Conservation (phyloP, 495 filamentous ascomycete species). For the Neurospora tetrasperma region DNA sequence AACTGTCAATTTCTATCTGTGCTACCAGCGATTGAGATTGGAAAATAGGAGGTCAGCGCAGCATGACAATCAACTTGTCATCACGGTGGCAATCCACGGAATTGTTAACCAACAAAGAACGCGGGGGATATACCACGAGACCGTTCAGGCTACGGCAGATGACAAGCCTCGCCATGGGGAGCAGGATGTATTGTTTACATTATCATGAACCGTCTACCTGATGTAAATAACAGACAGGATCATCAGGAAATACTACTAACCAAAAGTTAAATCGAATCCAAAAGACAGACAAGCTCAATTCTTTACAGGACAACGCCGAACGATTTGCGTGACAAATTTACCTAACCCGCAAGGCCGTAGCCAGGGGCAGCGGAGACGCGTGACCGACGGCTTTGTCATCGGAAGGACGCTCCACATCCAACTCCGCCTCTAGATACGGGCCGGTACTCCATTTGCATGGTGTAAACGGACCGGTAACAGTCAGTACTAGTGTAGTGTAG, state of each 20-base stretch:
- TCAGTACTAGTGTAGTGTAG: not conserved
- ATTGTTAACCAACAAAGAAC: not conserved
- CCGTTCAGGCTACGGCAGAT: not conserved
- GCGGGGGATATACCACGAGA: not conserved
- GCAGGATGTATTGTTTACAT: not conserved
- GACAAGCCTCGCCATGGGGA: not conserved
- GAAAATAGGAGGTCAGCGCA: not conserved
- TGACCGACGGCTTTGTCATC: not conserved
- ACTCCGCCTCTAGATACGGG: not conserved
- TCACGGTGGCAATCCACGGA: not conserved
- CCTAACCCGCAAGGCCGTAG: not conserved
- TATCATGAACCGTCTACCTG: not conserved
- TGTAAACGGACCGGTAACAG: not conserved
- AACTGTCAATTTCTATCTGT: not conserved
- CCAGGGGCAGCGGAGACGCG: too few relatives aligned
- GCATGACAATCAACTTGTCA: not conserved
- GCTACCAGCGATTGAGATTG: not conserved
- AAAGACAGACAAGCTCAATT: not conserved
- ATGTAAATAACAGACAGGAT: not conserved
- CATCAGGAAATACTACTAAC: not conserved
- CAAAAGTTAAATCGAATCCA: not conserved
- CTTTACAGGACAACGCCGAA: not conserved
- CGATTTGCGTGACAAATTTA: not conserved
- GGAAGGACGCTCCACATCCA: not conserved
- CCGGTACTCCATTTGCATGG: not conserved